phyloP scores from a whole-genome alignment of 2,329 filamentous ascomycete species.

The Claviceps sp. region DNA sequence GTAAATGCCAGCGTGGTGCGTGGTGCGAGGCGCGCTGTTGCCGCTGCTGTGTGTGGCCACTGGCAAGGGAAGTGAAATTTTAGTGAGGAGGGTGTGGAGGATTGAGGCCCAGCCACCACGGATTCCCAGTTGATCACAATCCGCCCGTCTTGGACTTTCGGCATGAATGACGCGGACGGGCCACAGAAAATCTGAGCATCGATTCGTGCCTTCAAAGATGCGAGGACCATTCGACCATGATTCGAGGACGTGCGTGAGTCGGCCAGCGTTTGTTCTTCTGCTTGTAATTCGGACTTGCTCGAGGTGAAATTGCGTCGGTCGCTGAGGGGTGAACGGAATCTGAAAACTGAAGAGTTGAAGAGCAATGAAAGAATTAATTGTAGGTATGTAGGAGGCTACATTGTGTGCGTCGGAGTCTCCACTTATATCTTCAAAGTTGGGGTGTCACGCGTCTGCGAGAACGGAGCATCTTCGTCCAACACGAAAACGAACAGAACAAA shows the following conservation, averaged over 20 bases:
- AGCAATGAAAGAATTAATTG: too few species aligned
- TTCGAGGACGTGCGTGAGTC: not conserved
- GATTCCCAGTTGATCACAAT: not conserved
- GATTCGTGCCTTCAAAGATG: not conserved
- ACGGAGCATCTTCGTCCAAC: too few species aligned
- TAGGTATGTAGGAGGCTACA: too few species aligned
- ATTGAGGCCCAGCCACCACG: conserved; percentile 9
- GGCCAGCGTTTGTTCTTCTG: not conserved
- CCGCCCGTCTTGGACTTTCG: not conserved
- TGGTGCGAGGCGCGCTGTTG: conserved; percentile 9
- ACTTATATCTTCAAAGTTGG: too few species aligned
- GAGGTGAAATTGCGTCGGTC: too few species aligned
- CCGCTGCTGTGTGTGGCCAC: conserved; percentile 4
- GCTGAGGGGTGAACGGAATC: too few species aligned
- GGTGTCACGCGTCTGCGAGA: too few species aligned
- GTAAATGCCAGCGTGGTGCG: conserved; percentile 5
- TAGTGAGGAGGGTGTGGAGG: conserved; percentile 10
- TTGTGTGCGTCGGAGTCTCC: too few species aligned
- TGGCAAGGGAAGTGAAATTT: conserved; percentile 13
- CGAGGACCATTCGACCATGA: not conserved
- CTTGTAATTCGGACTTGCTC: too few species aligned
- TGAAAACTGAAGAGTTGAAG: too few species aligned
- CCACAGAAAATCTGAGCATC: not conserved
- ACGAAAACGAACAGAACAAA: too few species aligned
- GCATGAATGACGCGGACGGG: not conserved